Evolutionary conservation across 192 early-diverging fungal genomes (phyloP).

Genomic region (Rhizoclosmatium globosum): DNA sequence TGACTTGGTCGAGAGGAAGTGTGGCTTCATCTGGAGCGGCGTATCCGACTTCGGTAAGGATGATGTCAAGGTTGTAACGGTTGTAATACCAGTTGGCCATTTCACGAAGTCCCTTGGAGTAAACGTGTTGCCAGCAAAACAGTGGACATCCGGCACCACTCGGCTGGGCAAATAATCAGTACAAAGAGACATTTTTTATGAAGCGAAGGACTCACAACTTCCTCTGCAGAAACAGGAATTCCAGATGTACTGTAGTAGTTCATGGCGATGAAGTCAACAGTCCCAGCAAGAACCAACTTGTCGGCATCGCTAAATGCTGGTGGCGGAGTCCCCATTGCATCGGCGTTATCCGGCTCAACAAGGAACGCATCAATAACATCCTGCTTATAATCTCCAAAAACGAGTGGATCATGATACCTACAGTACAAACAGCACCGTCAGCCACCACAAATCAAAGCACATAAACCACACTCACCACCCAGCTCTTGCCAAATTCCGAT

Average conservation of each 20-base stretch:
- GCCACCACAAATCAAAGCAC: not conserved
- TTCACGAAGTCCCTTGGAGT: slow-evolving; percentile 5
- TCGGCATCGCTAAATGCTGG: slow-evolving; percentile 49
- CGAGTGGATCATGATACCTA: slow-evolving; percentile 23
- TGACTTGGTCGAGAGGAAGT: not conserved
- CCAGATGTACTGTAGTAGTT: slow-evolving; percentile 49
- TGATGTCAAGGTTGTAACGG: slow-evolving; percentile 28
- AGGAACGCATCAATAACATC: slow-evolving; percentile 1
- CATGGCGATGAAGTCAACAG: slow-evolving; percentile 51
- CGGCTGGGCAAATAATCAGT: not conserved
- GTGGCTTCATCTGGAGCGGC: slow-evolving; percentile 6
- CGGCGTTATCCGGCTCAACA: not conserved
- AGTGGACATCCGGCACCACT: slow-evolving; percentile 4
- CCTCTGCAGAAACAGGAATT: not conserved
- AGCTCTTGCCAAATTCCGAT: slow-evolving; percentile 3
- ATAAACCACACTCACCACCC: not conserved
- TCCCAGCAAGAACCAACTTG: slow-evolving; percentile 36
- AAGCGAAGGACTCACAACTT: not conserved
- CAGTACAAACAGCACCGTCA: not conserved
- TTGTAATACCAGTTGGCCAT: slow-evolving; percentile 26
- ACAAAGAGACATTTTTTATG: too few relatives aligned
- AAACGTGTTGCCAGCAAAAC: slow-evolving; percentile 19
- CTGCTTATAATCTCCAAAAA: not conserved
- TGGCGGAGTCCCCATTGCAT: slow-evolving; percentile 28
- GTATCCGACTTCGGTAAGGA: slow-evolving; percentile 35